Conservation (phyloP, 1,139 yeast genomes). For the Kurtzmaniella natalensis region DNA sequence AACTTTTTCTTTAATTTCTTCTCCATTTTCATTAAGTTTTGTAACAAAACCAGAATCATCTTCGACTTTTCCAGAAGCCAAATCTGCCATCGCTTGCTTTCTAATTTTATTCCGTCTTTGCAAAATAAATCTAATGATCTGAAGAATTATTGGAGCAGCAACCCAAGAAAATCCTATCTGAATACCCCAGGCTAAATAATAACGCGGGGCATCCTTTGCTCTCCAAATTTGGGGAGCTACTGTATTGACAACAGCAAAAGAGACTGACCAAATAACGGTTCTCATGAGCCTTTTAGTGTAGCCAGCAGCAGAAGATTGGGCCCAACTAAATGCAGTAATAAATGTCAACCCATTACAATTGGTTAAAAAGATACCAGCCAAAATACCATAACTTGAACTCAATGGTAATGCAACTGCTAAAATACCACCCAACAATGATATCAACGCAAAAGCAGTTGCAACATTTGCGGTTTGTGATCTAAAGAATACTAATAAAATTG, state of each 20-base stretch:
- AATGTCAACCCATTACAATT: conserved; percentile 19
- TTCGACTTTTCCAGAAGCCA: conserved; percentile 5
- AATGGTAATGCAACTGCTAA: conserved; percentile 37
- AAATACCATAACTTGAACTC: conserved; percentile 33
- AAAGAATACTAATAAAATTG: conserved; percentile 15
- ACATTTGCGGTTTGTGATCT: conserved; percentile 13
- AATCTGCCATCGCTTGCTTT: conserved; percentile 6
- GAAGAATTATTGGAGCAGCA: conserved; percentile 14
- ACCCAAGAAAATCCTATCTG: conserved; percentile 16
- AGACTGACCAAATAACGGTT: conserved; percentile 14
- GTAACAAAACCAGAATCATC: conserved; percentile 8
- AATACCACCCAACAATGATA: conserved; percentile 39
- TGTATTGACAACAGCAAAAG: conserved; percentile 15
- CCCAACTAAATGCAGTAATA: conserved; percentile 14
- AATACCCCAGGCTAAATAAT: conserved; percentile 21
- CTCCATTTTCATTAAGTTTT: not conserved
- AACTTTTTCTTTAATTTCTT: conserved; percentile 11
- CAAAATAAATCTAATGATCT: conserved; percentile 14
- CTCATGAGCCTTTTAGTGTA: conserved; percentile 15
- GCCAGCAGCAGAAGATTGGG: conserved; percentile 15
- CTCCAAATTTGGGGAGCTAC: conserved; percentile 24
- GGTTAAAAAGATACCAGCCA: conserved; percentile 27
- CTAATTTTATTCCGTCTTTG: conserved; percentile 15
- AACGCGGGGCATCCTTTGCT: conserved; percentile 18
- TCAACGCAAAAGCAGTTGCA: conserved; percentile 23